Base-by-base conservation (phyloP, 257 asterid species). In the Fraxinus cuspidata region DNA sequence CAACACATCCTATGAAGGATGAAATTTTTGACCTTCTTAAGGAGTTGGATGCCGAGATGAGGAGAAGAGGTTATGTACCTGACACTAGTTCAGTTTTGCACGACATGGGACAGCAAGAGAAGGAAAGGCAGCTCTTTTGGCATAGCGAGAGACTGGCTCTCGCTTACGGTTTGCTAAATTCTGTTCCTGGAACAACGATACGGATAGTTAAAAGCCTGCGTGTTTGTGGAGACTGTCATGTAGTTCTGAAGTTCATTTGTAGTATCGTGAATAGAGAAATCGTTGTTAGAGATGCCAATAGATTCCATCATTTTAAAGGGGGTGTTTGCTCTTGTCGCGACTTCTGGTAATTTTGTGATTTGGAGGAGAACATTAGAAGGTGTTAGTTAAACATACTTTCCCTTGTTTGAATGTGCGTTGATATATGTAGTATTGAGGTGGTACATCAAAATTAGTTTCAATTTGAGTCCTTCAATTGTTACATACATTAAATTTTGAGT, bases 61-160 rank as follows among this genome's bases (percentile, higher is more conserved):
- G 90, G 89, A 90, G 56, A 81, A 84, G 91, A 81, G 97, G 97
- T 13, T 93, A 93, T 80, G 80, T 84, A 25, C 96, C 97, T 0
- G 92, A 93, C 44, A 90, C 90, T 23, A 82, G 83, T 15, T 82
- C 73, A 49, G 97, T 93, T 75, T 83, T 93, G 86, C 96, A 91
- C 72, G 97, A 93, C 58, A 87, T 93, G 96, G 91, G 83, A 10
- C 78, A 78, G 49, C 90, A 80, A 31, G 97, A 91, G 88, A 91
- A 91, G 88, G 98, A 90, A 73, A 86, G 88, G 7, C 98, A 90
- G 60, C 91, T 93, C 31, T 93, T 90, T 83, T 90, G 98, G 97
- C 97, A 93, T 76, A 89, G 97, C 64, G 98, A 91, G 87, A 87
- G 94, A 74, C 68, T 87, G 71, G 98, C 97, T 15, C 84, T 91